phyloP scores from a whole-genome alignment of 2,329 filamentous ascomycete genomes.

The Tolypocladium sp. region DNA sequence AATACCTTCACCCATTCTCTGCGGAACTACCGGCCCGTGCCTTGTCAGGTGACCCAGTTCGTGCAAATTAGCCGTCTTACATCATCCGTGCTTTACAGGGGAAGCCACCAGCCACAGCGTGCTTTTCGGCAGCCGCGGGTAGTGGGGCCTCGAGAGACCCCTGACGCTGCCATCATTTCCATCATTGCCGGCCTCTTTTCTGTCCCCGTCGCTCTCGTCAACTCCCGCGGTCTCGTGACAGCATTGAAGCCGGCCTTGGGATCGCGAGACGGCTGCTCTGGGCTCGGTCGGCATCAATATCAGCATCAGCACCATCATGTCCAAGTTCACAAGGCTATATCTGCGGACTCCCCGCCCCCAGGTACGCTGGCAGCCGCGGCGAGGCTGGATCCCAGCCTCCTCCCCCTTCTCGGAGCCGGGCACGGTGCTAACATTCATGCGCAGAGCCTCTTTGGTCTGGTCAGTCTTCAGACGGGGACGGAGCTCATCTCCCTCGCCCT shows the following conservation, averaged over 20 bases:
- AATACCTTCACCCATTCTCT: neutral
- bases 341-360: conserved; percentile 30
- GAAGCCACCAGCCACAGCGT: neutral
- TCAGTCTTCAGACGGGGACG: conserved; percentile 78
- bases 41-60: neutral
- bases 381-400: neutral
- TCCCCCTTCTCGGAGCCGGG: neutral
- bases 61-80: neutral
- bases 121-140: neutral
- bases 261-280: neutral
- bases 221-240: neutral
- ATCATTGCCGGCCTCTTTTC: neutral
- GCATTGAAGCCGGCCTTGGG: neutral
- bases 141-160: neutral
- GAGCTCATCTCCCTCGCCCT: conserved; percentile 77
- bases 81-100: neutral
- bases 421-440: conserved; percentile 8
- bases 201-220: neutral
- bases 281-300: neutral
- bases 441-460: conserved; percentile 75
- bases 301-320: conserved; percentile 16
- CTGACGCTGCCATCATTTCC: neutral
- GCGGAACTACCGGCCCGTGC: neutral
- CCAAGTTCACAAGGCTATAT: conserved; percentile 25
- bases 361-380: conserved; percentile 18